Evolutionary conservation across 1,284 basidiomycete species (phyloP), one percentile per base, ranked within the genome.

Genomic region (Microbotryum violaceum): DNA sequence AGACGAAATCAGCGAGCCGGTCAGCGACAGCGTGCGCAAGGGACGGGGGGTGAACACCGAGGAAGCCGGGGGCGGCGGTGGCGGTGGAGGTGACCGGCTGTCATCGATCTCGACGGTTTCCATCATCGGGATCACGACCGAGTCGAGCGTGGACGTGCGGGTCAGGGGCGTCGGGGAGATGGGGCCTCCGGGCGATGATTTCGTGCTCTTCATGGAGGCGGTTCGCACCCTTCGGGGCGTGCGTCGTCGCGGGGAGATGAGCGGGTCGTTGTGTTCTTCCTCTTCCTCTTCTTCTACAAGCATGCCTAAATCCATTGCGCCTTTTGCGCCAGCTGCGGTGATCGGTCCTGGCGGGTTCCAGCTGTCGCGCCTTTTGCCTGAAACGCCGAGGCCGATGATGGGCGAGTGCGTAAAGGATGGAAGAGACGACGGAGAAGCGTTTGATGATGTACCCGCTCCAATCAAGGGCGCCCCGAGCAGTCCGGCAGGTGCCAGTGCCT

Each of bases 231-330:
- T 64, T n/a, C 60, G 27, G 27, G 65, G 65, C 47, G 64, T 49
- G 33, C 49, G 44, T 12, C 54, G 29, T n/a, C 44, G 48, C 10
- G 65, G 63, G 1, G 56, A 58, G 51, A 53, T 53, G 37, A 42
- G 37, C 37, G 37, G 25, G 31, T 63, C 61, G 47, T 63, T 62
- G 21, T 68, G 61, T 14, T 29, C 56, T 20, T 69, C 67, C 27
- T 67, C 67, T 53, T 69, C 67, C 49, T 69, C 67, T 47, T 66
- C 67, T 45, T 69, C 67, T 9, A 54, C 65, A 7, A 69, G 60
- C 45, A 57, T 58, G 12, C 67, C 67, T 4, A 69, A 51, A 49
- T 62, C 67, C 60, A 65, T 62, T 27, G 66, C 65, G 14, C 67
- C 65, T 49, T 60, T 59, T 31, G 63, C 65, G 0, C 62, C 60